Evolutionary conservation across 768 basidiomycete genomes (phyloP), one percentile per base, ranked within the genome.

Genomic region (Auricularia cornea): DNA sequence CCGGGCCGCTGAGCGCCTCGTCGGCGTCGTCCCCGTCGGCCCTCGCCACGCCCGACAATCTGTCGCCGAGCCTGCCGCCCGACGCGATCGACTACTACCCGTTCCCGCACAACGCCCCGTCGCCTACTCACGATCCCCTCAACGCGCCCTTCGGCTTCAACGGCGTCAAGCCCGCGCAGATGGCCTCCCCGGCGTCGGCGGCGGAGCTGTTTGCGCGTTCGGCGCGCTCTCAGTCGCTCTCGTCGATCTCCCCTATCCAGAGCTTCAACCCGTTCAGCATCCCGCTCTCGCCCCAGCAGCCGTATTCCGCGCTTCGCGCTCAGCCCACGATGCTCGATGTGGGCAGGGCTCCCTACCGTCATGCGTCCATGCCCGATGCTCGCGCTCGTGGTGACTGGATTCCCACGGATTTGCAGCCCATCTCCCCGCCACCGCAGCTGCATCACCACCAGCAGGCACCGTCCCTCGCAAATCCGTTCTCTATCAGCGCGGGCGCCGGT

Each of bases 41-140:
- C 23, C 26, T 61, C 14, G 60, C 61, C 54, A 59, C 60, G 86
- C 52, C 87, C 88, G 0, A 88, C 90, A 68, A 80, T 89, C 64
- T 90, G 88, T 51, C 89, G 88, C 16, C 83, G 84, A 40, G 90
- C 89, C 32, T 86, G 83, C 2, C 80, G 86, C 18, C 89, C 88
- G 41, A 83, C 85, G 20, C 80, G 90, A 23, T 74, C 90, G 64
- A 91, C 89, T 0, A 89, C 89, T 1, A 86, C 87, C 44, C 88
- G 90, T 68, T 77, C 87, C 59, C 44, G 44, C 44, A 18, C 44
- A 26, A 14, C 54, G 14, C 54, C 26, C 11, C 23, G 26, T 16
- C 54, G 2, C 28, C 30, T 26, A 57, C 54, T 16, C 28, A 28
- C 54, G 54, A 28, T 29, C 23, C 6, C 20, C 35, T 10, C 54